Percentiles rank a stretch among this genome's conserved stretches.
Conservation (phyloP, 78 protist genomes). For the Pigoraptor vietnamica region DNA sequence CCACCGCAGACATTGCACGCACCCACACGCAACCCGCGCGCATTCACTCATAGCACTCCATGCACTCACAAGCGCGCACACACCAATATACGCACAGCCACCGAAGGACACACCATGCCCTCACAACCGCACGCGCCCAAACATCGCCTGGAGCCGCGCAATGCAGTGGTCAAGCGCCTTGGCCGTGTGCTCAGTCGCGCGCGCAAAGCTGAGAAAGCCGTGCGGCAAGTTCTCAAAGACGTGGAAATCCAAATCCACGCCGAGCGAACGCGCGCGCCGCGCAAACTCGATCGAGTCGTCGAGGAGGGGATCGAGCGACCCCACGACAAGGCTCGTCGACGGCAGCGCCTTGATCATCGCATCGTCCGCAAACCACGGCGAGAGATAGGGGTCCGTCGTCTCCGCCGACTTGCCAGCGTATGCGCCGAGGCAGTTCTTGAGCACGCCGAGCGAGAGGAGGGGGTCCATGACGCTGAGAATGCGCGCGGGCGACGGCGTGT, state of each 20-base stretch:
- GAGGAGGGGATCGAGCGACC: constrained; percentile 30
- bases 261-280: neutral
- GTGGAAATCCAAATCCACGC: neutral
- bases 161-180: too few species aligned
- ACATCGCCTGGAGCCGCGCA: too few species aligned
- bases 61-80: too few species aligned
- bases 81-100: too few species aligned
- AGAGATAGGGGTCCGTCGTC: neutral
- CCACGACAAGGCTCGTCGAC: neutral
- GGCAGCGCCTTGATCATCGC: neutral
- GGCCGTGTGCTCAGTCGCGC: too few species aligned
- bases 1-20: too few species aligned
- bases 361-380: neutral
- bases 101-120: too few species aligned
- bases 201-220: neutral
- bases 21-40: too few species aligned
- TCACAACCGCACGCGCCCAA: too few species aligned
- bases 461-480: constrained; percentile 31
- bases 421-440: constrained; percentile 7
- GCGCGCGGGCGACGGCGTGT: constrained; percentile 15
- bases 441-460: constrained; percentile 5
- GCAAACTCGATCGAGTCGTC: constrained; percentile 26
- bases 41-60: too few species aligned
- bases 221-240: neutral
- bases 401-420: neutral